phyloP scores from a whole-genome alignment of 148 eudicot species.

The Amaranthus cruentus region DNA sequence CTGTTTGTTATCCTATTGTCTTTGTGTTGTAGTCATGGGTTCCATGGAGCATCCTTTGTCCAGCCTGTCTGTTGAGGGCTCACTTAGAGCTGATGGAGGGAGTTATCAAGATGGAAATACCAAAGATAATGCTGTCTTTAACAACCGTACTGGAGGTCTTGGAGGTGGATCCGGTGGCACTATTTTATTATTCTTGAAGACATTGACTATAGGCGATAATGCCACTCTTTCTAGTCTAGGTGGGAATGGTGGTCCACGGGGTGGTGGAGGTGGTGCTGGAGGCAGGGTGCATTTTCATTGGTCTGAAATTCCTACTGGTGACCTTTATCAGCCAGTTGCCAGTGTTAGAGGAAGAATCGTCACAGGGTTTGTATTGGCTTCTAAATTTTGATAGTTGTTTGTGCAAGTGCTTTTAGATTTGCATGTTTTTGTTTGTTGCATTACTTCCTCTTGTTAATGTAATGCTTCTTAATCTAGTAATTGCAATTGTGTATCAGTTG shows the following conservation, averaged over 20 bases:
- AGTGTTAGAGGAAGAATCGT: constrained; percentile 67
- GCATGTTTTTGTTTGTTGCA: constrained; percentile 1
- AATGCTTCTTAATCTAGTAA: neutral
- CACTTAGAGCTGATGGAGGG: constrained; percentile 72
- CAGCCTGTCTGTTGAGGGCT: constrained; percentile 67
- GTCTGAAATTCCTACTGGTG: constrained; percentile 89
- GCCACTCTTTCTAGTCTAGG: constrained; percentile 73
- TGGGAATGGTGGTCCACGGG: constrained; percentile 71
- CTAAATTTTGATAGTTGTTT: neutral
- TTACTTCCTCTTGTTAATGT: neutral
- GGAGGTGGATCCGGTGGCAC: constrained; percentile 99
- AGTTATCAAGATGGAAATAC: constrained; percentile 38
- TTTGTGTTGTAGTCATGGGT: constrained; percentile 63
- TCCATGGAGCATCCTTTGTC: constrained; percentile 77
- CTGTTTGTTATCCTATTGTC: constrained; percentile 1
- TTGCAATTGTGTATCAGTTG: neutral
- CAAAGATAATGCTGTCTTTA: constrained; percentile 13
- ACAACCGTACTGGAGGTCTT: constrained; percentile 35
- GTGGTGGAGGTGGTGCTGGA: constrained; percentile 94
- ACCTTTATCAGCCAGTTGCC: constrained; percentile 85
- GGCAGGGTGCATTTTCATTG: constrained; percentile 97
- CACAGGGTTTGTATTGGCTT: constrained; percentile 48
- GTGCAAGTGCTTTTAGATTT: neutral
- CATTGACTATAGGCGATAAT: constrained; percentile 44
- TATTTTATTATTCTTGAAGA: constrained; percentile 59